Evolutionary conservation across 1,284 basidiomycete genomes (phyloP).

Genomic region (Sanghuangporus weigelae): DNA sequence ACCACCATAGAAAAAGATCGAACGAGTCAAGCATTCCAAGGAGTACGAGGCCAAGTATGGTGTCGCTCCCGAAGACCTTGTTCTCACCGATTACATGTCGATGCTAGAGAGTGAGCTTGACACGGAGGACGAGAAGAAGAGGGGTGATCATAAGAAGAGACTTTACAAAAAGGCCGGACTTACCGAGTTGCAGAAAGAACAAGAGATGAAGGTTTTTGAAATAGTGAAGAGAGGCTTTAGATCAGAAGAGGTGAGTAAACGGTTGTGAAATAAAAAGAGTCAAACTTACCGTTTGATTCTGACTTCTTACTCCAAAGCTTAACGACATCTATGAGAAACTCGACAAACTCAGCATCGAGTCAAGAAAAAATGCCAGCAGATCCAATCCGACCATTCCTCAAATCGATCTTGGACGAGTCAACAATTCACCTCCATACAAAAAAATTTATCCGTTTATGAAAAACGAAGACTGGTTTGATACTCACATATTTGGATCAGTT

Average conservation of each 20-base stretch:
- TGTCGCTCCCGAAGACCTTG: neutral
- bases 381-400: neutral
- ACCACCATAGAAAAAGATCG: neutral
- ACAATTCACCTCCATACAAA: neutral
- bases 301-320: neutral
- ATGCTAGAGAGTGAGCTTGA: neutral
- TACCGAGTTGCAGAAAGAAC: neutral
- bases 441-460: conserved; percentile 1
- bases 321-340: conserved; percentile 1
- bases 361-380: neutral
- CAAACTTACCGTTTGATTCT: too few species aligned
- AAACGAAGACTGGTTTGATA: neutral
- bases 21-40: neutral
- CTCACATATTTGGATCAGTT: neutral
- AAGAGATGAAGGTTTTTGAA: neutral
- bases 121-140: neutral
- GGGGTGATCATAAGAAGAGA: neutral
- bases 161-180: neutral
- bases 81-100: neutral
- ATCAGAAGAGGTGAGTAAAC: neutral
- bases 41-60: neutral
- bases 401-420: neutral
- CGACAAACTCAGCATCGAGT: neutral
- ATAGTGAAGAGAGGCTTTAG: neutral
- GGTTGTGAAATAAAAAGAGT: neutral